Conservation (phyloP, 306 rosid genomes). For the Chamaecrista fasciculata region DNA sequence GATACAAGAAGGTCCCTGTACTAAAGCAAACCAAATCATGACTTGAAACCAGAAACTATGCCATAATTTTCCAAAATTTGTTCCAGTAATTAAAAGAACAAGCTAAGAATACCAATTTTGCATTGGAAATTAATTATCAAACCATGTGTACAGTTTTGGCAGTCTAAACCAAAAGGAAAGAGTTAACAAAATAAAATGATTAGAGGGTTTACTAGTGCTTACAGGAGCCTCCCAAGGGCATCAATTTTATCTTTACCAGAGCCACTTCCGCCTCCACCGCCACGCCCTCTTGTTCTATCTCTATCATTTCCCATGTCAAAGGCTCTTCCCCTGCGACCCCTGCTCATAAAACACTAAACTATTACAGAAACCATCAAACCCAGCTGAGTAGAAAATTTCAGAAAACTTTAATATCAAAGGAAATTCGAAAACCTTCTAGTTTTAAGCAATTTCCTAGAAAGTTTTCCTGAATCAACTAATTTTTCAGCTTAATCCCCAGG, state of each 20-base stretch:
- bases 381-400: neutral
- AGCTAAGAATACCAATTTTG: neutral
- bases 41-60: neutral
- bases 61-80: neutral
- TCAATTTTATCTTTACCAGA: slow-evolving; percentile 80
- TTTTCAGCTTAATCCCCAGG: neutral
- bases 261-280: slow-evolving; percentile 39
- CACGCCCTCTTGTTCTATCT: slow-evolving; percentile 54
- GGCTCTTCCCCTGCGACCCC: slow-evolving; percentile 54
- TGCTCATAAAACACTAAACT: slow-evolving; percentile 26
- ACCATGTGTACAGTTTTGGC: neutral
- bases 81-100: neutral
- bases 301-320: slow-evolving; percentile 46
- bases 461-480: neutral
- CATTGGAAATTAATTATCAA: neutral
- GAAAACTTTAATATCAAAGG: neutral
- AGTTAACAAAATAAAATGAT: neutral
- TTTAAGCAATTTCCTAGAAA: neutral
- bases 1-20: neutral
- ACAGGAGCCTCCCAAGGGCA: slow-evolving; percentile 92
- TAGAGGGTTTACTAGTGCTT: slow-evolving; percentile 36
- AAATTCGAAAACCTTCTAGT: neutral
- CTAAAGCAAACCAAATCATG: neutral
- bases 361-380: neutral
- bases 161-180: neutral